phyloP scores from a whole-genome alignment of 2,329 filamentous ascomycete species.

The Aspergillus latus region DNA sequence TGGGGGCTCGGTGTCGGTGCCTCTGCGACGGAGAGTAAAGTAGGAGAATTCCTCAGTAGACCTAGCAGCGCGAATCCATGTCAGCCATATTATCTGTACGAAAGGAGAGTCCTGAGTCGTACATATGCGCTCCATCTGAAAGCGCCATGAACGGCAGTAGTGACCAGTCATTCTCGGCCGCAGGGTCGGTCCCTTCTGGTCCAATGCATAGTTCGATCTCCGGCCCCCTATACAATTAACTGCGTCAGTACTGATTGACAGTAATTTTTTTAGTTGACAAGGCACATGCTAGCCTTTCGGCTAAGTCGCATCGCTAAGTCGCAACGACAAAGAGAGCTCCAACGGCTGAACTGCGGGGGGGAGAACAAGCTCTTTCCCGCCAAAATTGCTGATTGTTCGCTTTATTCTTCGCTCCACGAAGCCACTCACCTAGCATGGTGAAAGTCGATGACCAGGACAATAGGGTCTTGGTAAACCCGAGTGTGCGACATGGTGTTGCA shows the following conservation, averaged over 20 bases:
- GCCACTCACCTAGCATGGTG: conserved; percentile 64
- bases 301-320: neutral
- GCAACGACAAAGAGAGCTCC: neutral
- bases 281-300: neutral
- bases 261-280: neutral
- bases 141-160: conserved; percentile 95
- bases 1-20: conserved; percentile 50
- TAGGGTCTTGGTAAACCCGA: conserved; percentile 57
- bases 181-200: conserved; percentile 73
- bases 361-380: neutral
- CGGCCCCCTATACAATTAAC: conserved; percentile 61
- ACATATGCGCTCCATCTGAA: conserved; percentile 93
- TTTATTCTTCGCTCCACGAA: neutral
- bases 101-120: conserved; percentile 37
- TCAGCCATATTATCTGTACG: conserved; percentile 9
- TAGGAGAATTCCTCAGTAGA: conserved; percentile 97
- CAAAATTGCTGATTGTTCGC: neutral
- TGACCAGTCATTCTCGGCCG: conserved; percentile 82
- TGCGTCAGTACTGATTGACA: neutral
- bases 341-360: neutral
- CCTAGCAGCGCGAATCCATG: conserved; percentile 45
- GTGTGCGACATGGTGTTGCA: conserved; percentile 30
- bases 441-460: conserved; percentile 79
- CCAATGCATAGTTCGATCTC: conserved; percentile 95
- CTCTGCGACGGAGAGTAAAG: conserved; percentile 76